Conservation (phyloP, 2,329 filamentous ascomycete genomes). For the Xylaria sp. region DNA sequence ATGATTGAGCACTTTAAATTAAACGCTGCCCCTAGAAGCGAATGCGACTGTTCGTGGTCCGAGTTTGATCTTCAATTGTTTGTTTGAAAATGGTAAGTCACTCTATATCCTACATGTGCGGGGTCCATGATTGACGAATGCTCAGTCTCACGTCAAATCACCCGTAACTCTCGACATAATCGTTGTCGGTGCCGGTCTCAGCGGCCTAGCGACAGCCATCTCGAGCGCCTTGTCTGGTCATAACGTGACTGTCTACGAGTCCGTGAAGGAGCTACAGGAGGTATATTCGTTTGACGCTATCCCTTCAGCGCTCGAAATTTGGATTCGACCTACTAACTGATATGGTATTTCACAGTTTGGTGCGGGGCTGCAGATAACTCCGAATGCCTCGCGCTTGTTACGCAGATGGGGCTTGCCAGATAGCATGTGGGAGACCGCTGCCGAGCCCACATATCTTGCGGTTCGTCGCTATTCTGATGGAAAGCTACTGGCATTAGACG, state of each 20-base stretch:
- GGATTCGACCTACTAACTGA: background rate
- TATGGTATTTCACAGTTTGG: slow-evolving; percentile 53
- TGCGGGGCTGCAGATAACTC: slow-evolving; percentile 64
- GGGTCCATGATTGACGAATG: background rate
- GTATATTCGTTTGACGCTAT: slow-evolving; percentile 39
- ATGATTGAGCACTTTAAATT: background rate
- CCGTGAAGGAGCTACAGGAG: slow-evolving; percentile 53
- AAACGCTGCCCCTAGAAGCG: background rate
- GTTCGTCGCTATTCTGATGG: slow-evolving; percentile 64
- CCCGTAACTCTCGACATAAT: slow-evolving; percentile 49
- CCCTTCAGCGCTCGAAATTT: background rate
- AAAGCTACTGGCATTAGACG: slow-evolving; percentile 59
- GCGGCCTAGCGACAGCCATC: slow-evolving; percentile 54
- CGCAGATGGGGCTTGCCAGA: slow-evolving; percentile 61
- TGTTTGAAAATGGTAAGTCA: slow-evolving; percentile 15
- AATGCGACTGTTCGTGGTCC: background rate
- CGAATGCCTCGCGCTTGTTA: slow-evolving; percentile 61
- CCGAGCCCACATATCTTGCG: slow-evolving; percentile 58
- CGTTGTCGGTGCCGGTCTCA: slow-evolving; percentile 56
- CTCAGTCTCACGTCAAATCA: slow-evolving; percentile 23
- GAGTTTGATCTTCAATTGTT: background rate
- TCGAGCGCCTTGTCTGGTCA: slow-evolving; percentile 53
- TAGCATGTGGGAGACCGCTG: slow-evolving; percentile 51
- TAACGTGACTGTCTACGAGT: slow-evolving; percentile 55
- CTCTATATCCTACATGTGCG: background rate